phyloP scores from a whole-genome alignment of 768 basidiomycete genomes.

The Megacollybia marginata region DNA sequence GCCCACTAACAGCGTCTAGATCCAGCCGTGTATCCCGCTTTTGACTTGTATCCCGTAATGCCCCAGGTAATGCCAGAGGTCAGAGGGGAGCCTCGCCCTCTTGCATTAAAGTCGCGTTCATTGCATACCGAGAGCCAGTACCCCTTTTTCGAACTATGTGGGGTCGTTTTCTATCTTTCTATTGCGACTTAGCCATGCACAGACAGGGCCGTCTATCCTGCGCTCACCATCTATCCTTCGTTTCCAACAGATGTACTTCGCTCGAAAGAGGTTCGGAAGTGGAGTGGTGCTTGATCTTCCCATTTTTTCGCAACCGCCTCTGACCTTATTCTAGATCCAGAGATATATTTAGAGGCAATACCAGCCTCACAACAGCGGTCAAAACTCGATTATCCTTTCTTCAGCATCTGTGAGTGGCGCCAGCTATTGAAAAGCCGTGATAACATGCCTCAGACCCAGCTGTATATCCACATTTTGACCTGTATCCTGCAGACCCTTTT shows the following conservation, averaged over 20 bases:
- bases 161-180: not conserved
- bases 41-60: conserved; percentile 24
- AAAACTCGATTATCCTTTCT: too few relatives aligned
- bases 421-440: too few relatives aligned
- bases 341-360: too few relatives aligned
- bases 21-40: conserved; percentile 21
- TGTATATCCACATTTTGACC: conserved; percentile 33
- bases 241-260: conserved; percentile 1
- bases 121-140: conserved; percentile 13
- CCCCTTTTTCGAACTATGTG: conserved; percentile 22
- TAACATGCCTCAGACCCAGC: not conserved
- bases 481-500: conserved; percentile 25
- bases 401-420: too few relatives aligned
- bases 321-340: too few relatives aligned
- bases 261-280: not conserved
- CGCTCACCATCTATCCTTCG: conserved; percentile 4
- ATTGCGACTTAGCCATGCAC: not conserved
- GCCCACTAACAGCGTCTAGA: conserved; percentile 2
- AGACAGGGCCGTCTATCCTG: not conserved
- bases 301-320: too few relatives aligned
- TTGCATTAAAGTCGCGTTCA: not conserved
- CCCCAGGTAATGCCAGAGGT: too few relatives aligned
- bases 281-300: not conserved
- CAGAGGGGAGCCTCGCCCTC: too few relatives aligned
- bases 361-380: too few relatives aligned